Evolutionary conservation across 495 filamentous ascomycete species (phyloP).

Genomic region (Xylaria curta): DNA sequence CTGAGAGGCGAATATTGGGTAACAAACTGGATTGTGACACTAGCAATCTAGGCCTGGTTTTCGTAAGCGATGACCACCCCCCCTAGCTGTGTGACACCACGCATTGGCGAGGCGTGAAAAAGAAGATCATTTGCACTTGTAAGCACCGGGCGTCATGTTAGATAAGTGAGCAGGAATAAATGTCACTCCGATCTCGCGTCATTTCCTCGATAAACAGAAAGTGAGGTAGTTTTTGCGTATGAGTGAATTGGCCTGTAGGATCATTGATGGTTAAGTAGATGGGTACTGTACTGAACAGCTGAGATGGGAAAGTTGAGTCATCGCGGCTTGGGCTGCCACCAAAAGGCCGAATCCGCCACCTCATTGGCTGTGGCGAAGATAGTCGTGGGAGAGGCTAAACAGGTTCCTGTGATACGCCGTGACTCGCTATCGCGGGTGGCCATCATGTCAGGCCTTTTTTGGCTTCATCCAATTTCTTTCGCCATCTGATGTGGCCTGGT

Average conservation of each 20-base stretch:
- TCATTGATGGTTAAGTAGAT: slow-evolving; percentile 2
- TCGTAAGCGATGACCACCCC: slow-evolving; percentile 18
- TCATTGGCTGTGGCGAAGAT: slow-evolving; percentile 16
- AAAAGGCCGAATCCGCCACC: slow-evolving; percentile 2
- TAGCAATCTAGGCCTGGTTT: slow-evolving; percentile 11
- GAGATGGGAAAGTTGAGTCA: slow-evolving; percentile 26
- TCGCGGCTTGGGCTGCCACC: slow-evolving; percentile 28
- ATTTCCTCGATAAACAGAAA: slow-evolving; percentile 5
- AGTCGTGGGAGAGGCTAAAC: slow-evolving; percentile 12
- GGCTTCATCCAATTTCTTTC: background rate
- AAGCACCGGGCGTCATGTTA: slow-evolving; percentile 8
- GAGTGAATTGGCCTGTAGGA: slow-evolving; percentile 14
- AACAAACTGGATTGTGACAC: slow-evolving; percentile 24
- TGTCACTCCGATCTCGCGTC: slow-evolving; percentile 26
- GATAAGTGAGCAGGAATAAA: slow-evolving; percentile 3
- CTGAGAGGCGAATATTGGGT: slow-evolving; percentile 24
- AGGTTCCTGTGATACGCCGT: slow-evolving; percentile 15
- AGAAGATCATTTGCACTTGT: slow-evolving; percentile 23
- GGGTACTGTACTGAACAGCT: slow-evolving; percentile 1
- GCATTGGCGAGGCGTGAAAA: slow-evolving; percentile 8
- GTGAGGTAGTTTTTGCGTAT: slow-evolving; percentile 9
- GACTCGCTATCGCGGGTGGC: slow-evolving; percentile 10
- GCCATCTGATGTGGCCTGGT: slow-evolving; percentile 18
- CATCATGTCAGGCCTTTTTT: slow-evolving; percentile 1
- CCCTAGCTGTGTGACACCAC: slow-evolving; percentile 15